Base-by-base conservation (phyloP, 352 stramenopile genomes). In the Pythium apleroticum region DNA sequence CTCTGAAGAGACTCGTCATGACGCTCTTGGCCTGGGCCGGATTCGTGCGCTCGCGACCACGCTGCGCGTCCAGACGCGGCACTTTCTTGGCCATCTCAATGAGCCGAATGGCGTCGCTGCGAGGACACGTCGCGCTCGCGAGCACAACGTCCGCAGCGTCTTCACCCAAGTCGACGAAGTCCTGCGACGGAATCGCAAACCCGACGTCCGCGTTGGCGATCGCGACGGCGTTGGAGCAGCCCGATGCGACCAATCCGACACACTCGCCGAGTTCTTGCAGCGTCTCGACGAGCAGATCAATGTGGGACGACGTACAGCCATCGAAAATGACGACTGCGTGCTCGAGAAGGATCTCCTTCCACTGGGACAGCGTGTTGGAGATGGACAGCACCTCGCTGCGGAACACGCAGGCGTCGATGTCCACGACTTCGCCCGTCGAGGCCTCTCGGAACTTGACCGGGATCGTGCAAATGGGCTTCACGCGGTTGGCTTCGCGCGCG, bases 231-330 rank as follows among this genome's bases (percentile, higher is more conserved):
- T 86, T 82, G 0, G 74, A 74, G 6, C 63, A 74, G 2, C 78
- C 78, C 0, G 75, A 81, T 0, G 78, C 78, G 11, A 81, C 71
- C 5, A 86, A 65, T 0, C 66, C 78, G 22, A 86, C 78, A 45
- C 73, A 80, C 27, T 86, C 78, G 28, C 75, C 78, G 1, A 86
- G 54, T 25, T 86, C 78, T 49, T 86, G 78, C 11, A 84, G 54
- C 15, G 69, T 86, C 55, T 86, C 78, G 10, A 86, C 75, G 1
- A 86, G 55, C 17, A 84, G 50, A 43, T 84, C 75, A 22, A 81
- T 75, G 28, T 86, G 73, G 6, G 69, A 65, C 6, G 78, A 66
- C 8, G 62, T 65, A 37, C 73, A 79, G 9, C 68, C 76, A 30
- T 86, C 78, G 52, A 86, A 84, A 1, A 86, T 56, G 9, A 82